Conservation (phyloP, 2,329 filamentous ascomycete species). For the Arthrobotrys entomopaga region DNA sequence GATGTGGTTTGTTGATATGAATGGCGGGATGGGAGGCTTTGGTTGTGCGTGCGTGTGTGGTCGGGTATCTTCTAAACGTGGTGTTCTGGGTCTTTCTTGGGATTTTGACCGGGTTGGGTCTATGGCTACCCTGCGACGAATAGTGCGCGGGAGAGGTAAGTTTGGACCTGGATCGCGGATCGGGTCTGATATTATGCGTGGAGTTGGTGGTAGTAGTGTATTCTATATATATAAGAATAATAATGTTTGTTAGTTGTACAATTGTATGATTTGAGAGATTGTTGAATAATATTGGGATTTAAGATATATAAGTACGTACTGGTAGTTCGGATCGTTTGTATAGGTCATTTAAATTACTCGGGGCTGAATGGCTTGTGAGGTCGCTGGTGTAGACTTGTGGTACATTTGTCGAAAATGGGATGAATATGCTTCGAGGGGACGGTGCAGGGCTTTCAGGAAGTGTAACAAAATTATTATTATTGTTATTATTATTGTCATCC, state of each 20-base stretch:
- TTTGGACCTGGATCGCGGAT: slow-evolving; percentile 42
- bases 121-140: slow-evolving; percentile 42
- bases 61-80: slow-evolving; percentile 5
- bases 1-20: slow-evolving; percentile 18
- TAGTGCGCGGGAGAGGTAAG: slow-evolving; percentile 43
- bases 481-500: background rate
- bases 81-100: slow-evolving; percentile 25
- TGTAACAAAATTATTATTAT: slow-evolving; percentile 10
- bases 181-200: slow-evolving; percentile 28
- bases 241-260: background rate
- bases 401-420: slow-evolving; percentile 27
- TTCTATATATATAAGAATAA: too few relatives aligned
- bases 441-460: slow-evolving; percentile 8
- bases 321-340: slow-evolving; percentile 35
- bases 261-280: background rate
- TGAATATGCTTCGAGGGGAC: slow-evolving; percentile 17
- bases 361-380: slow-evolving; percentile 33
- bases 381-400: slow-evolving; percentile 48
- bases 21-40: slow-evolving; percentile 20
- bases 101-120: slow-evolving; percentile 13
- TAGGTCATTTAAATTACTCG: slow-evolving; percentile 41
- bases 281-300: background rate
- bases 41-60: background rate
- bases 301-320: slow-evolving; percentile 4
- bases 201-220: background rate